Conservation (phyloP, 257 asterid genomes). For the Salvia splendens region DNA sequence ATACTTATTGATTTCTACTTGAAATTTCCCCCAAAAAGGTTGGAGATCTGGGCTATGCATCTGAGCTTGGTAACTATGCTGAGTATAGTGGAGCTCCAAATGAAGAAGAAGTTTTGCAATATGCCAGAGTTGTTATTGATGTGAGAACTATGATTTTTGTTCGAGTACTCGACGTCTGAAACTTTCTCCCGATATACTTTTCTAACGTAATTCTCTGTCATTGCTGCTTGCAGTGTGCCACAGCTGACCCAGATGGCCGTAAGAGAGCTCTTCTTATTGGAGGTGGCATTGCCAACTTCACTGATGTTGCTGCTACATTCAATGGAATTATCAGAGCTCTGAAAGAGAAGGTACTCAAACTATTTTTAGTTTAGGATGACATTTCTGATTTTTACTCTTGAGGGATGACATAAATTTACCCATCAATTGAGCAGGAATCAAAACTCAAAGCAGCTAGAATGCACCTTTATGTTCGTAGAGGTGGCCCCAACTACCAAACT, state of each 20-base stretch:
- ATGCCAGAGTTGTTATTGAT: conserved; percentile 88
- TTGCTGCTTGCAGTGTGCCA: conserved; percentile 66
- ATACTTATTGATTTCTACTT: conserved; percentile 5
- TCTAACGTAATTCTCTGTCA: conserved; percentile 6
- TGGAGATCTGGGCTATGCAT: conserved; percentile 89
- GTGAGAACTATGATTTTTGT: conserved; percentile 45
- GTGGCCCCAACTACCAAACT: conserved; percentile 89
- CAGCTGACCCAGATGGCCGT: conserved; percentile 87
- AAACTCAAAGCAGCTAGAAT: conserved; percentile 37
- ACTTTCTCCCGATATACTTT: conserved; percentile 17
- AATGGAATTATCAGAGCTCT: conserved; percentile 88
- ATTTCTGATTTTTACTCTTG: neutral
- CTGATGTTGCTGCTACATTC: conserved; percentile 92
- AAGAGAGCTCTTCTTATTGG: conserved; percentile 90
- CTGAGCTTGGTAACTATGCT: conserved; percentile 95
- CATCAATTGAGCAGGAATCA: conserved; percentile 33
- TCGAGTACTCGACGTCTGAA: neutral
- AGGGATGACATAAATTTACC: conserved; percentile 16
- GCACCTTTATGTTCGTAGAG: conserved; percentile 71
- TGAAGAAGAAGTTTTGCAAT: conserved; percentile 90
- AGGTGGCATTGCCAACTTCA: conserved; percentile 92
- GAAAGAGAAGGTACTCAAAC: conserved; percentile 63
- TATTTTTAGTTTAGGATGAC: neutral
- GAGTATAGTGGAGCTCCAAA: conserved; percentile 99
- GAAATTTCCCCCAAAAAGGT: conserved; percentile 40